Percentiles rank a stretch among this genome's conserved stretches.
phyloP scores from a whole-genome alignment of 208 protist species.

The Trypanosoma melophagium region DNA sequence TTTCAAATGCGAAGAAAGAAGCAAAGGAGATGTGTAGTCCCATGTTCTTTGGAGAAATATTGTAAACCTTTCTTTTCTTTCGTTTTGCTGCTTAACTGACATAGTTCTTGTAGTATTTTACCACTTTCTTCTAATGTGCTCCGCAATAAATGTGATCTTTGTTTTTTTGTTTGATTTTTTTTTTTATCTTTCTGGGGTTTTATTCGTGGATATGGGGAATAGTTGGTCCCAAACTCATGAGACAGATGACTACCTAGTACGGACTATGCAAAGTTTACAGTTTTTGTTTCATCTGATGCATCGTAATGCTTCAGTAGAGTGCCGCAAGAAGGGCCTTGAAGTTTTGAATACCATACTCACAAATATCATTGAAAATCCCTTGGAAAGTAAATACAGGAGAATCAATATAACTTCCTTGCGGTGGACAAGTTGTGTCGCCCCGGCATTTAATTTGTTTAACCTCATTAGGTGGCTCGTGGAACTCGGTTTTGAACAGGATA shows the following conservation, averaged over 20 bases:
- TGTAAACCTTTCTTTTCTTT: not conserved
- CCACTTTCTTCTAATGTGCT: not conserved
- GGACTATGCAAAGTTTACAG: conserved; percentile 2
- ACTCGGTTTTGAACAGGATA: conserved; percentile 23
- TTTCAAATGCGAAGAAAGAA: conserved; percentile 7
- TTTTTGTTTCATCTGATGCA: conserved; percentile 20
- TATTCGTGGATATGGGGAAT: no score
- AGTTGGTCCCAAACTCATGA: not conserved
- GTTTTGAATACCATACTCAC: conserved; percentile 20
- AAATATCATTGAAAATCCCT: conserved; percentile 25
- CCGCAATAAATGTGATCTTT: not conserved
- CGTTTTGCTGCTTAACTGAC: not conserved
- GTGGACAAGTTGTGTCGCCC: conserved; percentile 21
- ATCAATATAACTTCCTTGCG: conserved; percentile 24
- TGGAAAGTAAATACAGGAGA: conserved; percentile 19
- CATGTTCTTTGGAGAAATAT: not conserved
- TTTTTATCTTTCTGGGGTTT: not conserved
- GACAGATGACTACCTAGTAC: not conserved
- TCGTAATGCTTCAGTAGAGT: conserved; percentile 10
- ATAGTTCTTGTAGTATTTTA: not conserved
- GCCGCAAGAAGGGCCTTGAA: conserved; percentile 25
- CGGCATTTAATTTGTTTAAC: conserved; percentile 22
- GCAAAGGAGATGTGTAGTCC: not conserved
- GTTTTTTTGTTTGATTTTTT: not conserved
- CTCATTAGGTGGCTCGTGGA: conserved; percentile 26